These are phyloP conservation scores for Naumovozyma castellii DNA, from an alignment of 805 yeast genomes.

Conservation along the genomic window DNA sequence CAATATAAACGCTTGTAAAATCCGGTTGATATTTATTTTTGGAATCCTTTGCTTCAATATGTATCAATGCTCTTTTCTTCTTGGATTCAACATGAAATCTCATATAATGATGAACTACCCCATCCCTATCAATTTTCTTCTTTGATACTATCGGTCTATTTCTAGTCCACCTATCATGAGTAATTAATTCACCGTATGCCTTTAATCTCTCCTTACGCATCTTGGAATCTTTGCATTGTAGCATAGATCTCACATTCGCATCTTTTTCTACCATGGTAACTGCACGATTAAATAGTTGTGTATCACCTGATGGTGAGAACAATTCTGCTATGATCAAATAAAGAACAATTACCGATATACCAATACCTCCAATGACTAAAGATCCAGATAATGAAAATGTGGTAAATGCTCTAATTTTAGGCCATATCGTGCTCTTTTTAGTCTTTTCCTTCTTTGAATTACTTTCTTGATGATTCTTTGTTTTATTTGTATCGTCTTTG, in stretches of 20 bases:
- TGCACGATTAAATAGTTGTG: constrained; percentile 81
- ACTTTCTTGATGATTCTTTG: background rate
- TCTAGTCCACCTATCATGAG: constrained; percentile 72
- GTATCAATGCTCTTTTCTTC: constrained; percentile 55
- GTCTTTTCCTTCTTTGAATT: constrained; percentile 13
- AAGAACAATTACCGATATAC: constrained; percentile 56
- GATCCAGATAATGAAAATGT: constrained; percentile 54
- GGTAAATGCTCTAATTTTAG: constrained; percentile 43
- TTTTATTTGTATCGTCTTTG: background rate
- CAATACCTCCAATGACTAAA: constrained; percentile 59
- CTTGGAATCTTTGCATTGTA: constrained; percentile 39
- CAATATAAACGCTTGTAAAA: constrained; percentile 63
- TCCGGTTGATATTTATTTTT: constrained; percentile 54
- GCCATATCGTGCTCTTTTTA: constrained; percentile 31
- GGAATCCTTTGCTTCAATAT: constrained; percentile 68
- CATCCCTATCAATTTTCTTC: constrained; percentile 56
- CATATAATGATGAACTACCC: constrained; percentile 74
- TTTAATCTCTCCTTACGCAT: constrained; percentile 50
- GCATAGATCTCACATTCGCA: constrained; percentile 44
- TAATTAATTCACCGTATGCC: constrained; percentile 69
- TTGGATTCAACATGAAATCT: constrained; percentile 77
- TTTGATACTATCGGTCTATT: constrained; percentile 73
- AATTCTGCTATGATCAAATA: constrained; percentile 73
- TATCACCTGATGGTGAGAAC: constrained; percentile 84
- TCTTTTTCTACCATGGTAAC: constrained; percentile 67